phyloP scores from a whole-genome alignment of 2,329 filamentous ascomycete species.

The Shiraia sp. region DNA sequence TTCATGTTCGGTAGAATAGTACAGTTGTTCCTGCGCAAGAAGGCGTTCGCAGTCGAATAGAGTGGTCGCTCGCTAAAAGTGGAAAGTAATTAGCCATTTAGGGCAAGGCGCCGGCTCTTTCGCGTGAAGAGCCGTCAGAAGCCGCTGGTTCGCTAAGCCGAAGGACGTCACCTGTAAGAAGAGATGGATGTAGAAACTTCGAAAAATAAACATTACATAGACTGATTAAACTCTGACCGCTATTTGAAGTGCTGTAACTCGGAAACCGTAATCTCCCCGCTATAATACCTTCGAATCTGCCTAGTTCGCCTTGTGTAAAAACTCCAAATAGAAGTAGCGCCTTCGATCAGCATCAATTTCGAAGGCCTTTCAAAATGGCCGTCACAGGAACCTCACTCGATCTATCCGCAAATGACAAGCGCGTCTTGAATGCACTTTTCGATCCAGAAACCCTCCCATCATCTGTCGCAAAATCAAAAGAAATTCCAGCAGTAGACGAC shows the following conservation, averaged over 20 bases:
- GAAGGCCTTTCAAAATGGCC: slow-evolving; percentile 23
- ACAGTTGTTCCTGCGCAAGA: slow-evolving; percentile 1
- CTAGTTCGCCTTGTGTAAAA: no score
- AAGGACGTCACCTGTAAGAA: slow-evolving; percentile 8
- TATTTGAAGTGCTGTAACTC: no score
- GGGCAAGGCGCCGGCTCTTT: slow-evolving; percentile 5
- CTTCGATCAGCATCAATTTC: no score
- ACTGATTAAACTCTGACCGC: no score
- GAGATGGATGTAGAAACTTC: no score
- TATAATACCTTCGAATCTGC: no score
- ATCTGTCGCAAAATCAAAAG: slow-evolving; percentile 55
- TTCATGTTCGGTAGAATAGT: not conserved
- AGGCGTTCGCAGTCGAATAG: slow-evolving; percentile 1
- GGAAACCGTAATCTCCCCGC: no score
- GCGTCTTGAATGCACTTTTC: slow-evolving; percentile 46
- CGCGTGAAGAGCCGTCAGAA: slow-evolving; percentile 19
- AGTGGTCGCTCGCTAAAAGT: slow-evolving; percentile 1
- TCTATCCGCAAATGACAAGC: slow-evolving; percentile 43
- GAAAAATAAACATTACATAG: no score
- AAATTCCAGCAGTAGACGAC: slow-evolving; percentile 48
- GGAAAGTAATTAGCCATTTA: slow-evolving; percentile 7
- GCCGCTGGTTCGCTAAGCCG: slow-evolving; percentile 17
- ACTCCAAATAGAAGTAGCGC: no score
- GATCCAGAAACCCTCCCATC: slow-evolving; percentile 47
- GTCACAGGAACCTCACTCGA: slow-evolving; percentile 51